Evolutionary conservation across 257 asterid species (phyloP).

Genomic region (Fraxinus americana): DNA sequence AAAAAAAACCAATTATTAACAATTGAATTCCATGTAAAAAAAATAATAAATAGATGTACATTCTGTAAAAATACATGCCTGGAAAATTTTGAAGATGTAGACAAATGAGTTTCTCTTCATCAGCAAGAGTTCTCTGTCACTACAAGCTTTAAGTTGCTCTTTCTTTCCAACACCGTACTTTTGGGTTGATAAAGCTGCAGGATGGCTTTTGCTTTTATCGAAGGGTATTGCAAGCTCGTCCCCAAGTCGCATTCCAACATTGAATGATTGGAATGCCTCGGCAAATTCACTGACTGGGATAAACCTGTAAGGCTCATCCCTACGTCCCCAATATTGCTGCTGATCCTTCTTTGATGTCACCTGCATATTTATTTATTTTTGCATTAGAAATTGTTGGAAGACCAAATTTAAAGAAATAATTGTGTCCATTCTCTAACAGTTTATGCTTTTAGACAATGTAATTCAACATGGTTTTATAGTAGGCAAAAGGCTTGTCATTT

Average conservation of each 20-base stretch:
- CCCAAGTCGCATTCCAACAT: constrained; percentile 36
- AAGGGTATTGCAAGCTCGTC: constrained; percentile 60
- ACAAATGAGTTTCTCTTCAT: constrained; percentile 66
- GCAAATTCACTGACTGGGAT: constrained; percentile 45
- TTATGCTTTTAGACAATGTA: not conserved
- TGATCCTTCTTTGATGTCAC: constrained; percentile 61
- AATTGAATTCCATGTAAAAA: not conserved
- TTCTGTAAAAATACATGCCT: constrained; percentile 34
- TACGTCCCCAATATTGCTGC: constrained; percentile 49
- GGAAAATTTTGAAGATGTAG: constrained; percentile 51
- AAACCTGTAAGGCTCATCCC: constrained; percentile 43
- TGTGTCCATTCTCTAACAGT: not conserved
- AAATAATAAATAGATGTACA: not conserved
- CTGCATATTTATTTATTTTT: constrained; percentile 25
- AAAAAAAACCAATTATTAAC: constrained; percentile 6
- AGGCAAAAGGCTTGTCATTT: not conserved
- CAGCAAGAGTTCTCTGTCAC: constrained; percentile 56
- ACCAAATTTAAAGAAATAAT: not conserved
- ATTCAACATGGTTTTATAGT: not conserved
- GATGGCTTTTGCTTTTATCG: constrained; percentile 69
- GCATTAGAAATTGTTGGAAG: constrained; percentile 15
- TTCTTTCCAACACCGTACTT: constrained; percentile 57
- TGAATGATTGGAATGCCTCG: constrained; percentile 44
- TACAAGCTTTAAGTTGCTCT: constrained; percentile 59
- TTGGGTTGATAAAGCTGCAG: constrained; percentile 66